Conservation (phyloP, 1,284 basidiomycete genomes). For the Anthracocystis panici-leucophaei region DNA sequence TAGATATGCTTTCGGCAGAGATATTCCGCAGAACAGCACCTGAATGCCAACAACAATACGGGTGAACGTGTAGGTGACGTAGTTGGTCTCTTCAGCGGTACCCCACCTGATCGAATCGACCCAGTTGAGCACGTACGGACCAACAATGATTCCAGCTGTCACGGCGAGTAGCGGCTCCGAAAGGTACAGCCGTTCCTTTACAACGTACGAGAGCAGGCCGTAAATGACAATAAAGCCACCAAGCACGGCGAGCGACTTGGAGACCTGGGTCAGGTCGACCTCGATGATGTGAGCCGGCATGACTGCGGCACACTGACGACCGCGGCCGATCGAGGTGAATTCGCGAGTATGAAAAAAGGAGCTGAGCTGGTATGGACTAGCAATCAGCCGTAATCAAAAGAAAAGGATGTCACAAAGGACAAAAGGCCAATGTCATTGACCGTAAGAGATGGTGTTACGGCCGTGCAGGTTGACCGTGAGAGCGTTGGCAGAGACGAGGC, state of each 20-base stretch:
- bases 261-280: constrained; percentile 61
- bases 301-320: background rate
- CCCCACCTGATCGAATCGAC: constrained; percentile 65
- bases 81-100: constrained; percentile 44
- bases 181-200: constrained; percentile 66
- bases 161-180: constrained; percentile 67
- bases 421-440: constrained; percentile 43
- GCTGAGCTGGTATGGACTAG: background rate
- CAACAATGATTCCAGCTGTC: constrained; percentile 63
- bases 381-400: constrained; percentile 25
- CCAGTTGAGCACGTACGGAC: constrained; percentile 66
- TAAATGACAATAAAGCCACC: constrained; percentile 68
- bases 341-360: background rate
- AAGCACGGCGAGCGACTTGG: constrained; percentile 62
- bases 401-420: constrained; percentile 20
- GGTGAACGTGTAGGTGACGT: constrained; percentile 70
- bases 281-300: constrained; percentile 56
- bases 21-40: constrained; percentile 71
- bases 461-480: constrained; percentile 27
- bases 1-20: constrained; percentile 69
- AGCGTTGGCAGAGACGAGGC: constrained; percentile 15
- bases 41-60: constrained; percentile 69
- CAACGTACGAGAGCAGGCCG: constrained; percentile 65
- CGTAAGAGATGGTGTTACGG: constrained; percentile 24
- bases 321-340: background rate